Base-by-base conservation (phyloP, 768 basidiomycete genomes). In the Termitomyces sp. region DNA sequence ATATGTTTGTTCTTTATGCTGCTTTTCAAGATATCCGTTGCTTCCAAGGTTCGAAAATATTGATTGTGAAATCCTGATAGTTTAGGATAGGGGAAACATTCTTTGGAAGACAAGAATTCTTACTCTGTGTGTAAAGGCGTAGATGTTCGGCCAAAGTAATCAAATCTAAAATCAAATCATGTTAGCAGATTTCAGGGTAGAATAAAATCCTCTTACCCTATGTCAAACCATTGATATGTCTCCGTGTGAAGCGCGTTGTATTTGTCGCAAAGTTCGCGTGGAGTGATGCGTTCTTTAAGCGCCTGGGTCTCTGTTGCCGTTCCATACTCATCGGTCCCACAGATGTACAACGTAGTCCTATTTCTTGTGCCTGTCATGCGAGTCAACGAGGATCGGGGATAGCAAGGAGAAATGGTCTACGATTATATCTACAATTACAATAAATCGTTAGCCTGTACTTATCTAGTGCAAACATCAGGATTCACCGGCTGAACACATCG, bases 261-360 rank as follows among this genome's bases (percentile, higher is more conserved):
- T 73, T 95, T 94, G 72, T 94, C 90, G 70, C 94, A 97, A 2
- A 98, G 78, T 63, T 86, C 83, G 59, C 76, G 77, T 0, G 94
- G 90, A 12, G 90, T 85, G 39, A 94, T 70, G 0, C 86, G 84
- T 68, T 96, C 93, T 67, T 94, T 93, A 58, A 93, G 71, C 4
- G 97, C 96, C 71, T 97, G 95, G 2, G 95, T 98, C 77, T 99
- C 97, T 0, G 97, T 97, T 0, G 97, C 96, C 7, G 97, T 99
- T n/a, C 97, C 97, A 66, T 99, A 99, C 72, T 99, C 97, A 68
- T 99, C 97, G 4, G 97, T 98, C 27, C 97, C 97, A 71, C 97
- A 99, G 56, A 99, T 81, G 69, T 96, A 99, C 32, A 98, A 79
- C 0, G 94, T 96, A 44, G 87, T 85, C 64, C 89, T 79, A 77